Evolutionary conservation across 2,329 filamentous ascomycete species (phyloP), one percentile per base, ranked within the genome.

Genomic region (Trichoderma sp.): DNA sequence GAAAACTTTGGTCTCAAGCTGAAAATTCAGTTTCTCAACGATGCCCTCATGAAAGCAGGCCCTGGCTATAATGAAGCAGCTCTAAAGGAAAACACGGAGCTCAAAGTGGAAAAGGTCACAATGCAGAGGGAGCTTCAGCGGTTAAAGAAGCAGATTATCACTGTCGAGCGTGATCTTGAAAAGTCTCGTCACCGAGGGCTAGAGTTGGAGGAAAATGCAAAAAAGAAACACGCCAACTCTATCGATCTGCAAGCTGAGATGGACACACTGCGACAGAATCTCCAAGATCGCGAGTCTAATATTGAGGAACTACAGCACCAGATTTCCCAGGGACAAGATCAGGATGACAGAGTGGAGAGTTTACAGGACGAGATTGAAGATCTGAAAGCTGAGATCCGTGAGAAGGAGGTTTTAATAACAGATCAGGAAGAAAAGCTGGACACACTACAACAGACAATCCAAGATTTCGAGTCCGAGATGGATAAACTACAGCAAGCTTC

Each of bases 1-100:
- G 95, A 98, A 76, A 99, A 99, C 76, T 99, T 98, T 76, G 93
- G 93, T 27, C 84, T 99, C 64, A 98, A 98, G 79, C 86, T 98
- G 73, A 97, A 97, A 79, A 97, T 98, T 64, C 93, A 98, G 78
- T 99, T 97, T 77, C 85, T 99, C 67, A 93, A 99, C 78, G 93
- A 98, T 73, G 92, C 92, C 15, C 81, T 99, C 59, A 88, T 90
- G 64, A 97, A 96, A 77, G 88, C 91, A 65, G 94, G 94, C 0
- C 93, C 92, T 8, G 93, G 94, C 66, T 95, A 94, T 82, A 96
- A 94, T 74, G 91, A 97, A 78, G 89, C 89, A 34, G 93, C 94
- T 4, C 82, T 99, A 32, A 93, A 92, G 76, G 95, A 99, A 79
- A 99, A 99, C 76, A 96, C 95, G 4, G 94, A 97, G 72, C 87